Evolutionary conservation across 2,329 filamentous ascomycete genomes (phyloP).

Genomic region (Colletotrichum tropicale): DNA sequence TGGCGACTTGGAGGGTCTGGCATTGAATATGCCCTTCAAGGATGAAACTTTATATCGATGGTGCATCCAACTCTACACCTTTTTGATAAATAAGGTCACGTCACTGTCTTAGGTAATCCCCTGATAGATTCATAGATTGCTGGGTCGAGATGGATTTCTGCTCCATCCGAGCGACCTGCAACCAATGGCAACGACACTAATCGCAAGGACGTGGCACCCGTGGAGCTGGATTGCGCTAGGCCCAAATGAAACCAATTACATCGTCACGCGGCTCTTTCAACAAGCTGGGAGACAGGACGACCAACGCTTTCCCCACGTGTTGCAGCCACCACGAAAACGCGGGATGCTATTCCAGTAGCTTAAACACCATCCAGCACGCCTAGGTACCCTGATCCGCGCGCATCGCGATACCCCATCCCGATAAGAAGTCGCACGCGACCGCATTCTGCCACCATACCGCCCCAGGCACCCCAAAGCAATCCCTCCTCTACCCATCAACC

Average conservation of each 20-base stretch:
- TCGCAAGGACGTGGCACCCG: slow-evolving; percentile 6
- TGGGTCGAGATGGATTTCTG: background rate
- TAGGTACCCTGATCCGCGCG: background rate
- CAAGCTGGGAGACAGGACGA: slow-evolving; percentile 16
- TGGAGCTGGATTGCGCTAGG: slow-evolving; percentile 17
- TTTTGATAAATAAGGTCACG: background rate
- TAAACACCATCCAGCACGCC: background rate
- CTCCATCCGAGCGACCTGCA: background rate
- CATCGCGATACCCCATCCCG: slow-evolving; percentile 13
- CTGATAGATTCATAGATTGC: background rate
- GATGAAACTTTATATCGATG: background rate
- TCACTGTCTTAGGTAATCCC: background rate
- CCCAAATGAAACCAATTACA: slow-evolving; percentile 18
- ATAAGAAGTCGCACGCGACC: slow-evolving; percentile 11
- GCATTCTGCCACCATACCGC: slow-evolving; percentile 17
- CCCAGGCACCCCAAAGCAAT: slow-evolving; percentile 4
- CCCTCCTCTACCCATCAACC: slow-evolving; percentile 23
- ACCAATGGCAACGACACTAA: slow-evolving; percentile 12
- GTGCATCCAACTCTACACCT: background rate
- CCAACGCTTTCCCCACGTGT: slow-evolving; percentile 22
- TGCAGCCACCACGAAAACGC: slow-evolving; percentile 13
- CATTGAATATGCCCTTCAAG: background rate
- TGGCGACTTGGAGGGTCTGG: background rate
- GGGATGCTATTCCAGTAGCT: slow-evolving; percentile 14
- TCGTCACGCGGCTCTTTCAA: slow-evolving; percentile 17